Evolutionary conservation across 2,329 filamentous ascomycete genomes (phyloP).

Genomic region (Neonectria ditissima): DNA sequence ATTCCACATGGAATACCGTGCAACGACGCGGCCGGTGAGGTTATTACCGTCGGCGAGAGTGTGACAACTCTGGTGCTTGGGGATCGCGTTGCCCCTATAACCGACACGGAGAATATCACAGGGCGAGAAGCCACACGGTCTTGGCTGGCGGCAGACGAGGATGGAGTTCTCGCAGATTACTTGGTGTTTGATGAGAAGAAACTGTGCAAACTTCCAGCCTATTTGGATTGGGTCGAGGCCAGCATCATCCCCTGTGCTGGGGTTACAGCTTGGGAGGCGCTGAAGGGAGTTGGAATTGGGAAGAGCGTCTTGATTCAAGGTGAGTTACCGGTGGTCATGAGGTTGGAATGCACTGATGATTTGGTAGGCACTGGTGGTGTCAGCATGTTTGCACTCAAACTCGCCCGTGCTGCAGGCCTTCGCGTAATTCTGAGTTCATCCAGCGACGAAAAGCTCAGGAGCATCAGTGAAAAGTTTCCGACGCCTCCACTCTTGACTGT

Average conservation of each 20-base stretch:
- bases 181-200: slow-evolving; percentile 55
- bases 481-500: slow-evolving; percentile 59
- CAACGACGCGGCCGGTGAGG: slow-evolving; percentile 57
- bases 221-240: slow-evolving; percentile 53
- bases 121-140: slow-evolving; percentile 51
- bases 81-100: slow-evolving; percentile 53
- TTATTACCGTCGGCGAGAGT: slow-evolving; percentile 52
- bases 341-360: background rate
- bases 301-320: slow-evolving; percentile 59
- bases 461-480: slow-evolving; percentile 53
- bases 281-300: slow-evolving; percentile 54
- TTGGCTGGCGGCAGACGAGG: slow-evolving; percentile 58
- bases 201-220: slow-evolving; percentile 50
- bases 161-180: slow-evolving; percentile 56
- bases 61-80: slow-evolving; percentile 49
- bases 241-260: slow-evolving; percentile 57
- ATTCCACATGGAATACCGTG: slow-evolving; percentile 48
- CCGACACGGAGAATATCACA: slow-evolving; percentile 55
- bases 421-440: slow-evolving; percentile 64
- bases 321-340: slow-evolving; percentile 6
- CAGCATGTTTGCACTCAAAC: slow-evolving; percentile 52
- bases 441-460: slow-evolving; percentile 60
- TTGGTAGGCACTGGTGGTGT: slow-evolving; percentile 56
- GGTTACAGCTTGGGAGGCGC: slow-evolving; percentile 57
- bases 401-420: slow-evolving; percentile 64